Conservation (phyloP, 257 asterid genomes). For the Solanum phureja region DNA sequence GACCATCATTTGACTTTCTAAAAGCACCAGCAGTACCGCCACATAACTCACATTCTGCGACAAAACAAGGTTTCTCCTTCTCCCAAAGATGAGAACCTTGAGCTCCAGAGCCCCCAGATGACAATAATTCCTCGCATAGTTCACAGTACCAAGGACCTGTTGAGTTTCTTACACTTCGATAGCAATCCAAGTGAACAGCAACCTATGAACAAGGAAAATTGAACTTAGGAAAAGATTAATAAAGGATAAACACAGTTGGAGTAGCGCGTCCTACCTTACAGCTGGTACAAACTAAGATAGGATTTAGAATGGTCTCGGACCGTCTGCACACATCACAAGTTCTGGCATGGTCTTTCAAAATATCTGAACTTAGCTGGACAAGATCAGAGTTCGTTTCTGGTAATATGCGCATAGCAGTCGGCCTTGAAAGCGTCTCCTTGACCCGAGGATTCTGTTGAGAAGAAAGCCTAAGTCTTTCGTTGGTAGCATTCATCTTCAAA, state of each 20-base stretch:
- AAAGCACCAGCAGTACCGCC: conserved; percentile 98
- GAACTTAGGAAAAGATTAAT: not conserved
- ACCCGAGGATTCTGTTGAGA: conserved; percentile 53
- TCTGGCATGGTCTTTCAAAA: conserved; percentile 56
- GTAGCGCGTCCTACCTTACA: conserved; percentile 64
- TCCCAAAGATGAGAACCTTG: conserved; percentile 46
- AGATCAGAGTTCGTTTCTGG: conserved; percentile 38
- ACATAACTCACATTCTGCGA: conserved; percentile 88
- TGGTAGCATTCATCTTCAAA: conserved; percentile 32
- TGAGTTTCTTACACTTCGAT: conserved; percentile 61
- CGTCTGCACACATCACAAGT: conserved; percentile 84
- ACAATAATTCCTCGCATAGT: conserved; percentile 64
- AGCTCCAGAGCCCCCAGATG: conserved; percentile 55
- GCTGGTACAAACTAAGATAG: conserved; percentile 75
- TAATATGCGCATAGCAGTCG: conserved; percentile 37
- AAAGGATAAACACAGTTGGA: not conserved
- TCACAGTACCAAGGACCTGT: conserved; percentile 96
- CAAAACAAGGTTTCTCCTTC: conserved; percentile 69
- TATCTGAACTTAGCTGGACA: conserved; percentile 34
- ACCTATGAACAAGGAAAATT: conserved; percentile 32
- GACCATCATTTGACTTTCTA: conserved; percentile 80
- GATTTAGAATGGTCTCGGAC: conserved; percentile 67
- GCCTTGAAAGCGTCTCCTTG: conserved; percentile 53
- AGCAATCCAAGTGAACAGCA: conserved; percentile 97
- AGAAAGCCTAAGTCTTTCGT: conserved; percentile 30